Conservation (phyloP, 495 filamentous ascomycete species). For the Pyronema omphalodes region DNA sequence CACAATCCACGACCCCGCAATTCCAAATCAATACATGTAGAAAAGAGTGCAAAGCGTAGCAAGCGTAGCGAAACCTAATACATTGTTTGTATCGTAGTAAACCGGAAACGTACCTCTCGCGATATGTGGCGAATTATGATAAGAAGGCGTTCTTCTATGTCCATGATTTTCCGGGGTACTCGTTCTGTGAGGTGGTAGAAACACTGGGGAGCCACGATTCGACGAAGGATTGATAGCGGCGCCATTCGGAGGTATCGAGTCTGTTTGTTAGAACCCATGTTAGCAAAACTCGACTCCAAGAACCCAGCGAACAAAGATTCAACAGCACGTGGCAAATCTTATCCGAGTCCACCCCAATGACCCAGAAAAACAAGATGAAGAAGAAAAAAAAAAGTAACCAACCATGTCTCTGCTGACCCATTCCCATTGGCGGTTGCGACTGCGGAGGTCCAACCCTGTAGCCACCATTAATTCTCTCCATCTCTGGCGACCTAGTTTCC, state of each 20-base stretch:
- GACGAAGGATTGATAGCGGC: conserved; percentile 18
- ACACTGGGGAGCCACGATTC: conserved; percentile 16
- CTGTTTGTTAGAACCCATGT: conserved; percentile 12
- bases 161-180: conserved; percentile 15
- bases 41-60: too few relatives aligned
- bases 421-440: conserved; percentile 1
- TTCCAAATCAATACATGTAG: too few relatives aligned
- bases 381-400: background rate
- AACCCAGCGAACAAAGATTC: background rate
- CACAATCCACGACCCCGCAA: too few relatives aligned
- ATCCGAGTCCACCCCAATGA: too few relatives aligned
- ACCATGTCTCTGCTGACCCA: conserved; percentile 1
- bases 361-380: background rate
- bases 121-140: conserved; percentile 17
- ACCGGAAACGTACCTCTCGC: conserved; percentile 17
- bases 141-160: conserved; percentile 16
- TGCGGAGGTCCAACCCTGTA: background rate
- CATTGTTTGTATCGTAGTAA: too few relatives aligned
- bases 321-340: too few relatives aligned
- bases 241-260: conserved; percentile 20
- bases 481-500: conserved; percentile 16
- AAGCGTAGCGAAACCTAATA: too few relatives aligned
- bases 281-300: conserved; percentile 9
- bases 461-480: conserved; percentile 17
- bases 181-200: conserved; percentile 18